Conservation (phyloP, 176 grass and related monocot genomes). For the Oryza officinalis region DNA sequence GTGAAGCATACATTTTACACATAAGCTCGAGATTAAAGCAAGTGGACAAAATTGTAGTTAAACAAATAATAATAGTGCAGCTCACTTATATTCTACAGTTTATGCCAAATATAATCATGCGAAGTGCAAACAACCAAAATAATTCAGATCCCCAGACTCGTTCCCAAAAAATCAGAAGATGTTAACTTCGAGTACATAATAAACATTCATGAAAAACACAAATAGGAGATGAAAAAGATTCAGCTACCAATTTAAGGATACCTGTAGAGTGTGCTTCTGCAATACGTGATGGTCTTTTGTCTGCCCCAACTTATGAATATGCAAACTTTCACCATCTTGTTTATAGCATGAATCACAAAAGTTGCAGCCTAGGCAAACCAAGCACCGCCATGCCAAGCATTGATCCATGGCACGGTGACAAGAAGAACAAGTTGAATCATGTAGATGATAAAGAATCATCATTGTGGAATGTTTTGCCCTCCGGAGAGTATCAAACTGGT, state of each 20-base stretch:
- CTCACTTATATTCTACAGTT: background rate
- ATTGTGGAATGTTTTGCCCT: constrained; percentile 94
- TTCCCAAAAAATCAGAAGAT: background rate
- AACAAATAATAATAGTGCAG: background rate
- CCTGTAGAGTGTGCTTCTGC: constrained; percentile 43
- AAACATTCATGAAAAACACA: background rate
- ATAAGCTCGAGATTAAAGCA: constrained; percentile 3
- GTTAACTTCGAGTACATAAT: background rate
- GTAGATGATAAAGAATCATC: constrained; percentile 95
- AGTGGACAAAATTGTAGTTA: background rate
- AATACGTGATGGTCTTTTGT: constrained; percentile 3
- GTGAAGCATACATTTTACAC: background rate
- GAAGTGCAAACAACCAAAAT: background rate
- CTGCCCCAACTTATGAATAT: constrained; percentile 67
- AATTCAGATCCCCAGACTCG: background rate
- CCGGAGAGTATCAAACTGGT: constrained; percentile 94
- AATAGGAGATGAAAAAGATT: constrained; percentile 12
- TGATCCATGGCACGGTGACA: constrained; percentile 64
- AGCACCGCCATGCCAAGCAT: constrained; percentile 65
- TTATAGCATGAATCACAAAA: constrained; percentile 78
- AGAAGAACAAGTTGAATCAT: constrained; percentile 57
- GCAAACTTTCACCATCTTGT: constrained; percentile 51
- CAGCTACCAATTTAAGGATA: constrained; percentile 22
- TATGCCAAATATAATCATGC: background rate
- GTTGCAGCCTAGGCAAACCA: constrained; percentile 57